Evolutionary conservation across 495 filamentous ascomycete species (phyloP).

Genomic region (Podospora sp.): DNA sequence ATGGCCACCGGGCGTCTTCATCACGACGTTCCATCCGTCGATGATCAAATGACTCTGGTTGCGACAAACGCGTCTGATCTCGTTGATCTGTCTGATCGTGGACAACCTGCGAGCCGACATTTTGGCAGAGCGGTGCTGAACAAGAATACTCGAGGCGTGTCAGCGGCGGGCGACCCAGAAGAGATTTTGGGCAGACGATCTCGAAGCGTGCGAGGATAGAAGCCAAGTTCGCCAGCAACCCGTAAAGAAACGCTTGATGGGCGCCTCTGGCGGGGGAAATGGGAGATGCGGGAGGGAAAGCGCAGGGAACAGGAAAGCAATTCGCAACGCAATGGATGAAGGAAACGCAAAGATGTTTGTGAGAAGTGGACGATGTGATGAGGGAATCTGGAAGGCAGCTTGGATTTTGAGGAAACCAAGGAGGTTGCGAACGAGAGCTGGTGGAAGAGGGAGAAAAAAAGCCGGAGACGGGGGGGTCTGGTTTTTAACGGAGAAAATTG

Average conservation of each 20-base stretch:
- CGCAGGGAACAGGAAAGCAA: no score
- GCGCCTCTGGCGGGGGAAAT: neutral
- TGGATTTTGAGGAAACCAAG: neutral
- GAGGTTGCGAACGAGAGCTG: neutral
- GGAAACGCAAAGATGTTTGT: no score
- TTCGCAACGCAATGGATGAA: no score
- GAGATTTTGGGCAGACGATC: neutral
- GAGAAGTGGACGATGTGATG: neutral
- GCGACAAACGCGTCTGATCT: conserved; percentile 9
- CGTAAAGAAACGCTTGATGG: neutral
- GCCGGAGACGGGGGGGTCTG: neutral
- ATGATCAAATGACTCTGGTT: neutral
- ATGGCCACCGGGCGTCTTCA: conserved; percentile 1
- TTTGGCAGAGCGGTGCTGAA: neutral
- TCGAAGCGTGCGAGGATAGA: neutral
- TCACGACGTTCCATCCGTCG: conserved; percentile 30
- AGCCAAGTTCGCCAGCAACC: neutral
- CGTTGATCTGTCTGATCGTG: neutral
- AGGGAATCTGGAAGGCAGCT: neutral
- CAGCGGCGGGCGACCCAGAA: neutral
- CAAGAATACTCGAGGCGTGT: neutral
- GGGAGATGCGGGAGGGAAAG: neutral
- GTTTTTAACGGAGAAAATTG: neutral
- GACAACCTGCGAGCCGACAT: neutral
- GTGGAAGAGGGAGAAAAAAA: neutral